A percentile compares a stretch with the other conserved stretches of the same genome.
These are phyloP conservation scores for Aspergillus sp. DNA, from an alignment of 2,329 filamentous ascomycete genomes.

Conservation along the genomic window DNA sequence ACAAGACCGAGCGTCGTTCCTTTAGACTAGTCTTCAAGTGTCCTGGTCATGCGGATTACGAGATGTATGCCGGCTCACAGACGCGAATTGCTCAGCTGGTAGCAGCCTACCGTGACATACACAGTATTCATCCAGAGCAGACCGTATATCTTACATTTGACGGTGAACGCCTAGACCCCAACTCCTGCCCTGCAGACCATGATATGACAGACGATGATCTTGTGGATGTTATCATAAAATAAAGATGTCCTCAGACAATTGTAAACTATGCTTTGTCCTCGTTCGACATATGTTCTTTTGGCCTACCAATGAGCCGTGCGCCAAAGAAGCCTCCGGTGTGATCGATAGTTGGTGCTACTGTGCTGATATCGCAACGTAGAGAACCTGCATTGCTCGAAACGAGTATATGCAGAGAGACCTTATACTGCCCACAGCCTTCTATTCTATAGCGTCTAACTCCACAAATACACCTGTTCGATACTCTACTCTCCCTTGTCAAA, in stretches of 20 bases:
- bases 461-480: no score
- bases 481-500: no score
- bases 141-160: slow-evolving; percentile 69
- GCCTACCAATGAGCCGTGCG: no score
- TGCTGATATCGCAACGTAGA: no score
- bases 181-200: slow-evolving; percentile 61
- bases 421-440: no score
- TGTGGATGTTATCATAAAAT: slow-evolving; percentile 70
- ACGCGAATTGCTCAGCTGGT: slow-evolving; percentile 65
- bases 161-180: slow-evolving; percentile 66
- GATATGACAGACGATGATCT: slow-evolving; percentile 74
- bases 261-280: background rate
- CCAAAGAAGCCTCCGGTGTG: no score
- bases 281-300: no score
- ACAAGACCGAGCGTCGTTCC: slow-evolving; percentile 27
- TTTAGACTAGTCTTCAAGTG: slow-evolving; percentile 54
- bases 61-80: slow-evolving; percentile 43
- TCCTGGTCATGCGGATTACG: slow-evolving; percentile 52
- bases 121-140: slow-evolving; percentile 52
- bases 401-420: no score
- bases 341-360: no score
- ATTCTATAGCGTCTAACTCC: no score
- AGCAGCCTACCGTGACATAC: slow-evolving; percentile 58
- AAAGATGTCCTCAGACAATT: background rate
- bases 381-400: no score